phyloP scores from a whole-genome alignment of 1,284 basidiomycete species.

The Farysia itapuensis region DNA sequence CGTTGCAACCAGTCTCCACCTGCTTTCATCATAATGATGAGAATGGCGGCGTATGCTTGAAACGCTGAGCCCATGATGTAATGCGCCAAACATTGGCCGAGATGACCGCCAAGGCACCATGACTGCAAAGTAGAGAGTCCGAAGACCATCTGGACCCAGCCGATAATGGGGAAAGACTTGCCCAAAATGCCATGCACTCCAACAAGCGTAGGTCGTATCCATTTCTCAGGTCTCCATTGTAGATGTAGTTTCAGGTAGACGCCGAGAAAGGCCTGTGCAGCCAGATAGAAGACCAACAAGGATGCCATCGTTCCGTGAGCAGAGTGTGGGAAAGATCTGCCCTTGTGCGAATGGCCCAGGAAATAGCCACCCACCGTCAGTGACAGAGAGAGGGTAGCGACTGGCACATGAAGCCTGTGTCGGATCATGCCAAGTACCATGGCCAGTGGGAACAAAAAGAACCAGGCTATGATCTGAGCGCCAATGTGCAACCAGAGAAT shows the following conservation, averaged over 20 bases:
- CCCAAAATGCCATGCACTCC: conserved; percentile 77
- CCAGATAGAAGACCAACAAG: conserved; percentile 46
- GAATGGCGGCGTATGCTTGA: conserved; percentile 80
- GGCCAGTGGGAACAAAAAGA: conserved; percentile 50
- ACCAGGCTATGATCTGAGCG: conserved; percentile 47
- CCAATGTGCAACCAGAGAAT: conserved; percentile 57
- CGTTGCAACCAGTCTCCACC: conserved; percentile 79
- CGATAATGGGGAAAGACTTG: conserved; percentile 80
- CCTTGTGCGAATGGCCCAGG: conserved; percentile 50
- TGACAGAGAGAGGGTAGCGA: conserved; percentile 38
- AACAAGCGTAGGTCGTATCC: conserved; percentile 74
- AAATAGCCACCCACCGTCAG: conserved; percentile 52
- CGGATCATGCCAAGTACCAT: conserved; percentile 58
- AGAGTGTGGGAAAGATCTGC: conserved; percentile 52
- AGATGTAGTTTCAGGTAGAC: conserved; percentile 92
- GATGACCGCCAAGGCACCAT: conserved; percentile 71
- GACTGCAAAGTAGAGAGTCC: conserved; percentile 52
- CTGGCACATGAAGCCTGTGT: conserved; percentile 54
- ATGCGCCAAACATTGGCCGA: conserved; percentile 68
- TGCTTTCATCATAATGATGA: conserved; percentile 78
- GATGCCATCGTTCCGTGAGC: conserved; percentile 54
- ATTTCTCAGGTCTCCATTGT: conserved; percentile 68
- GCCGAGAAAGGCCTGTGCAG: conserved; percentile 71
- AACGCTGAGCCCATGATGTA: conserved; percentile 64
- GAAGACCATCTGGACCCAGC: conserved; percentile 63